Conservation (phyloP, 2,329 filamentous ascomycete genomes). For the Fusarium papillatum region DNA sequence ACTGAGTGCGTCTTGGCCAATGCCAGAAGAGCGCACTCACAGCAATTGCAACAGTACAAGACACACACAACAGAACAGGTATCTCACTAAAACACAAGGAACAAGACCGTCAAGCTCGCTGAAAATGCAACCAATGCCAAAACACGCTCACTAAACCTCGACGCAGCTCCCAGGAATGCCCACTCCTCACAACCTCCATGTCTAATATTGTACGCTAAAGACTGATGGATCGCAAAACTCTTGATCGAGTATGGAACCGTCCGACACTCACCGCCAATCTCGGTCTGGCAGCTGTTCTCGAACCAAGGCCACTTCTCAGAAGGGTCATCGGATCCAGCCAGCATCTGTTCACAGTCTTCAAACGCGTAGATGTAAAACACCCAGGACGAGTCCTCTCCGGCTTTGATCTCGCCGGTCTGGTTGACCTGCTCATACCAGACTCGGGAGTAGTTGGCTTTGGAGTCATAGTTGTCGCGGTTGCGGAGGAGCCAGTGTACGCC, state of each 20-base stretch:
- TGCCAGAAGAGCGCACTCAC: neutral
- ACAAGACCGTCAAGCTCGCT: neutral
- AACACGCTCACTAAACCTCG: neutral
- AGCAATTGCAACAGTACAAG: neutral
- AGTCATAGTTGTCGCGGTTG: slow-evolving; percentile 22
- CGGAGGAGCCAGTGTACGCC: slow-evolving; percentile 27
- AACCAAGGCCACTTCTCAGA: slow-evolving; percentile 18
- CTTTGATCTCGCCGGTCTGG: neutral
- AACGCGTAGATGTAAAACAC: slow-evolving; percentile 28
- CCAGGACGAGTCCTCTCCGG: slow-evolving; percentile 25
- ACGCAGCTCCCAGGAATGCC: slow-evolving; percentile 1
- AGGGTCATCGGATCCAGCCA: slow-evolving; percentile 12
- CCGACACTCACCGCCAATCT: slow-evolving; percentile 13
- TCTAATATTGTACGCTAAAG: neutral
- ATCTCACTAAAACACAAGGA: neutral
- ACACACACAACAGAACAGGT: neutral
- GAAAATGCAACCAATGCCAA: neutral
- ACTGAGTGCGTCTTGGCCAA: neutral
- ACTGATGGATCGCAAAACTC: slow-evolving; percentile 18
- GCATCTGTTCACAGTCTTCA: slow-evolving; percentile 15
- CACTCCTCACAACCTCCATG: slow-evolving; percentile 7
- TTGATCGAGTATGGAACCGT: slow-evolving; percentile 29
- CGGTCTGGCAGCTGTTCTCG: slow-evolving; percentile 27
- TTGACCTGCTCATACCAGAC: slow-evolving; percentile 29
- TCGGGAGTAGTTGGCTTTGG: slow-evolving; percentile 27